Percentiles rank a stretch among this genome's conserved stretches.
Evolutionary conservation across 2,329 filamentous ascomycete genomes (phyloP).

Genomic region (Thielaviopsis cerberus): DNA sequence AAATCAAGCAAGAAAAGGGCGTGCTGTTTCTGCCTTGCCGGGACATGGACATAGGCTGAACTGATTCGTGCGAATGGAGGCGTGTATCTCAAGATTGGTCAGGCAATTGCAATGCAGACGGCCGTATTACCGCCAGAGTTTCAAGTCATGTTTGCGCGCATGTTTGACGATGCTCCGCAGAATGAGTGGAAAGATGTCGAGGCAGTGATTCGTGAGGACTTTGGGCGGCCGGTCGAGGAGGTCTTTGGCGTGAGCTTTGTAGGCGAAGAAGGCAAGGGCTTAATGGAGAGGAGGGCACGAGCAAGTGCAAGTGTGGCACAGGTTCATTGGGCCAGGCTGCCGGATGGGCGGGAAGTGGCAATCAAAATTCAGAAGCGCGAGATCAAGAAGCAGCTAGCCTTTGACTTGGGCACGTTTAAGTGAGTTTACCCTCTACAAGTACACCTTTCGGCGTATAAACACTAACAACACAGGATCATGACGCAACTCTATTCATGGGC

Average conservation of each 20-base stretch:
- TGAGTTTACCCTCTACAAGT: constrained; percentile 21
- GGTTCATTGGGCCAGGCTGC: constrained; percentile 79
- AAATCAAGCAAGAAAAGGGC: too few species aligned
- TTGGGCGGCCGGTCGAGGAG: constrained; percentile 66
- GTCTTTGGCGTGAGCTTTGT: constrained; percentile 80
- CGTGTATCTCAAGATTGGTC: constrained; percentile 90
- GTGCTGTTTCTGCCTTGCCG: too few species aligned
- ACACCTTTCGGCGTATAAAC: too few species aligned
- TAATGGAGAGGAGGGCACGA: constrained; percentile 41
- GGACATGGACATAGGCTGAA: too few species aligned
- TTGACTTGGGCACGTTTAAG: constrained; percentile 94
- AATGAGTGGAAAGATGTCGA: constrained; percentile 75
- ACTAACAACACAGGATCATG: constrained; percentile 40
- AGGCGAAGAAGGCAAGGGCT: constrained; percentile 46
- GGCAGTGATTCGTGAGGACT: constrained; percentile 71
- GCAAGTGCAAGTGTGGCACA: constrained; percentile 87
- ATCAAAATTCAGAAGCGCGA: constrained; percentile 94
- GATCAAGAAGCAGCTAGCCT: constrained; percentile 75
- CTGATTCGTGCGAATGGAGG: constrained; percentile 75
- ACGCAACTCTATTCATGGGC: constrained; percentile 65
- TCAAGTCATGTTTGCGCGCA: constrained; percentile 82
- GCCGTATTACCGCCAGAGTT: constrained; percentile 86
- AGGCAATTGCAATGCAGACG: constrained; percentile 96
- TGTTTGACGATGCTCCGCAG: constrained; percentile 97
- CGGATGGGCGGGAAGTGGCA: constrained; percentile 78